Evolutionary conservation across 108 stramenopile species (phyloP).

Genomic region (Discostella stelligeroides): DNA sequence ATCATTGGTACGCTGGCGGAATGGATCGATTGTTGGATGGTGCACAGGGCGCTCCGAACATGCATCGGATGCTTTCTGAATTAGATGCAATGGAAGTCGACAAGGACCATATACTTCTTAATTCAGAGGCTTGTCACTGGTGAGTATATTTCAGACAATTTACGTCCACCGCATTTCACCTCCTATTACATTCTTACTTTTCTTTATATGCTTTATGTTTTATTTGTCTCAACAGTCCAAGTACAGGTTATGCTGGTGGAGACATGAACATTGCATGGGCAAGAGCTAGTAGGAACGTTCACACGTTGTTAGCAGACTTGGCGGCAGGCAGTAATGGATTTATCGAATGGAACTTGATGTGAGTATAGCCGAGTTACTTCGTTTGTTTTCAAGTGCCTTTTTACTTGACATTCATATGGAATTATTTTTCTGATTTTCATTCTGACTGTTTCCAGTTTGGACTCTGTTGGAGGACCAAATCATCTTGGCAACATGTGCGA

Average conservation of each 20-base stretch:
- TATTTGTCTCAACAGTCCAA: not conserved
- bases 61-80: conserved; percentile 72
- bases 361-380: conserved; percentile 10
- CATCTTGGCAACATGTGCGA: conserved; percentile 94
- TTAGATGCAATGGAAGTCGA: conserved; percentile 40
- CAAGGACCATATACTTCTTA: conserved; percentile 59
- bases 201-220: no score
- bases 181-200: no score
- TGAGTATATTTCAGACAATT: conserved; percentile 44
- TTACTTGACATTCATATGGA: not conserved
- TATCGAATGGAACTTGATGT: conserved; percentile 93
- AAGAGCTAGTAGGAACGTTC: conserved; percentile 89
- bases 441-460: conserved; percentile 49
- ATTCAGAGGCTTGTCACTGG: conserved; percentile 83
- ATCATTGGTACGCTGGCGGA: conserved; percentile 95
- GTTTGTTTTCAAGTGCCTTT: conserved; percentile 2
- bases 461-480: conserved; percentile 89
- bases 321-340: conserved; percentile 89
- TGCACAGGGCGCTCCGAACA: conserved; percentile 75
- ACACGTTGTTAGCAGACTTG: conserved; percentile 92
- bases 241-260: conserved; percentile 76
- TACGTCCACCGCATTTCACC: no score
- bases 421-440: conserved; percentile 9
- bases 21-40: conserved; percentile 90
- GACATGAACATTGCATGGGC: conserved; percentile 75